Conservation (phyloP, 164 flowering plant genomes). For the Macadamia tetraphylla region DNA sequence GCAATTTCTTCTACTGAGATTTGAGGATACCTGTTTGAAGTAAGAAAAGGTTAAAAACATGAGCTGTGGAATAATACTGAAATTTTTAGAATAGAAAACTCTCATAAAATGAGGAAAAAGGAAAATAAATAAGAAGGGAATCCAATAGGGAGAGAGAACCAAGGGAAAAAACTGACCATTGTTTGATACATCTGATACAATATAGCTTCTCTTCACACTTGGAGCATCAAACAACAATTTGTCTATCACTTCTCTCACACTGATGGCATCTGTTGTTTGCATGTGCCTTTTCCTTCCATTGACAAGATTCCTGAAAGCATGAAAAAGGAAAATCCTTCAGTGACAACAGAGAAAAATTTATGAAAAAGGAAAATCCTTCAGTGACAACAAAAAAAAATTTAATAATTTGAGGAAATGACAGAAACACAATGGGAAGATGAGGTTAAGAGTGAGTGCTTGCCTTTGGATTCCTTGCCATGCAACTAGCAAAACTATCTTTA, state of each 20-base stretch:
- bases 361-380: background rate
- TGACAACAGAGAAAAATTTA: background rate
- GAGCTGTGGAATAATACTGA: background rate
- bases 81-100: background rate
- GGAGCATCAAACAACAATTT: constrained; percentile 41
- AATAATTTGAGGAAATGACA: background rate
- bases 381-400: background rate
- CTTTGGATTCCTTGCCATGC: constrained; percentile 12
- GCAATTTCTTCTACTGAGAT: constrained; percentile 39
- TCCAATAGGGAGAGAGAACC: background rate
- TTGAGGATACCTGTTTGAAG: constrained; percentile 48
- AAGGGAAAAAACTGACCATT: constrained; percentile 33
- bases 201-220: constrained; percentile 41
- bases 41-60: background rate
- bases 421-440: no score
- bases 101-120: background rate
- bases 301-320: constrained; percentile 6
- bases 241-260: constrained; percentile 38
- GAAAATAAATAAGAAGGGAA: background rate
- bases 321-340: background rate
- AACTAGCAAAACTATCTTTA: constrained; percentile 2
- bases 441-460: constrained; percentile 1
- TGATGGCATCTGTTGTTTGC: constrained; percentile 42
- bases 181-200: constrained; percentile 48
- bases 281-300: constrained; percentile 11